Evolutionary conservation across 2,329 filamentous ascomycete species (phyloP).

Genomic region (Pezicula radicicola): DNA sequence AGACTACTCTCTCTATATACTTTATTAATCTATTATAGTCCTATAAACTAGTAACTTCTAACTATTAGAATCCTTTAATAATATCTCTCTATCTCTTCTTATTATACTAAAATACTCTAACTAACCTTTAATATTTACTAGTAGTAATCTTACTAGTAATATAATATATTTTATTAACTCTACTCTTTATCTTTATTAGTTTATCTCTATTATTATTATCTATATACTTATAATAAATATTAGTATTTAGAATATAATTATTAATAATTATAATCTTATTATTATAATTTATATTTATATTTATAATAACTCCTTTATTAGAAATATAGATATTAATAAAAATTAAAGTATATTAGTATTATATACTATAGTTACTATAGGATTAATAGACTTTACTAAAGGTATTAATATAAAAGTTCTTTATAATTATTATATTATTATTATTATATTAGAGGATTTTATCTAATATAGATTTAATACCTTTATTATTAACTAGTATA

Average conservation of each 20-base stretch:
- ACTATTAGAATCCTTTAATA: no score
- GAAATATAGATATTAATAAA: constrained; percentile 39
- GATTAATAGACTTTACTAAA: constrained; percentile 45
- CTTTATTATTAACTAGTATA: constrained; percentile 34
- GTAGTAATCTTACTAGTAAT: constrained; percentile 15
- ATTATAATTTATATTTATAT: constrained; percentile 49
- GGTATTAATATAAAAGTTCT: constrained; percentile 37
- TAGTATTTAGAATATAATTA: constrained; percentile 27
- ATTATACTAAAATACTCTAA: no score
- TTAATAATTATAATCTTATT: constrained; percentile 40
- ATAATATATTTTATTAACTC: constrained; percentile 32
- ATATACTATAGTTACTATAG: constrained; percentile 44
- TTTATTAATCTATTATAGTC: no score
- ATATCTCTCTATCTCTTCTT: no score
- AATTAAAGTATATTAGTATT: no score
- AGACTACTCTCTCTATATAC: no score
- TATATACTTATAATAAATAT: constrained; percentile 20
- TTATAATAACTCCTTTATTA: constrained; percentile 40
- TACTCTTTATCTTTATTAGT: constrained; percentile 34
- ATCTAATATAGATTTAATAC: constrained; percentile 36
- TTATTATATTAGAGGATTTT: constrained; percentile 41
- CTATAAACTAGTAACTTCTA: no score
- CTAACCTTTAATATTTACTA: constrained; percentile 4
- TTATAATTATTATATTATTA: constrained; percentile 26
- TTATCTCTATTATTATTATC: constrained; percentile 33